These are phyloP conservation scores for Xylariaceae sp. DNA, from an alignment of 2,329 filamentous ascomycete genomes.

Conservation along the genomic window DNA sequence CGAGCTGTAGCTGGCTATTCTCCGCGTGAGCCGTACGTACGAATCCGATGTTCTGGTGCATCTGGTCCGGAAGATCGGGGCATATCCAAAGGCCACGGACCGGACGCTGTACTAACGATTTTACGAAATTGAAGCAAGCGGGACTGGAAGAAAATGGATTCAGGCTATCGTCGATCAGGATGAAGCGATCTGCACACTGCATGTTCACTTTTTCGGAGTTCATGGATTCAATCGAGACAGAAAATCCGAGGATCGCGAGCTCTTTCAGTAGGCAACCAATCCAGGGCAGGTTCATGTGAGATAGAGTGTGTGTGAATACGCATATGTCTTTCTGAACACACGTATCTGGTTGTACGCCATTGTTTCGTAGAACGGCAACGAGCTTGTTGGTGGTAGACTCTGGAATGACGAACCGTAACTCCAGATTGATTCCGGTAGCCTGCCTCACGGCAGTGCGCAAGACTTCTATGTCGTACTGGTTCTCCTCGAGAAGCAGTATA, in stretches of 20 bases:
- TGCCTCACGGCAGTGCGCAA: neutral
- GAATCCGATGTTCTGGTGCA: conserved; percentile 20
- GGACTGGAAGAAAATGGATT: conserved; percentile 8
- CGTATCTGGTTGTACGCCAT: neutral
- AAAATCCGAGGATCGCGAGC: neutral
- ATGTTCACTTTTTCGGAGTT: neutral
- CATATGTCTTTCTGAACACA: neutral
- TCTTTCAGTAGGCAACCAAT: too few relatives aligned
- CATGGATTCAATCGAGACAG: neutral
- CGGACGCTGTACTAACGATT: conserved; percentile 7
- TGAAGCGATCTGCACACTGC: neutral
- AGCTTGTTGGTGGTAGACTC: neutral
- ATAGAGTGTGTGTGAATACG: neutral
- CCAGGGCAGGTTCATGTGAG: too few relatives aligned
- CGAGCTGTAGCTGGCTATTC: conserved; percentile 15
- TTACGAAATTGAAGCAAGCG: conserved; percentile 2
- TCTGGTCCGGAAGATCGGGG: conserved; percentile 6
- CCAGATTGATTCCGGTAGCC: neutral
- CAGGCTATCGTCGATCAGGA: conserved; percentile 9
- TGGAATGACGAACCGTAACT: neutral
- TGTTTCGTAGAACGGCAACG: neutral
- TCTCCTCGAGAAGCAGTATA: neutral
- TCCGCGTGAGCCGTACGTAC: conserved; percentile 22
- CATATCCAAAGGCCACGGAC: conserved; percentile 15
- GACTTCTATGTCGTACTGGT: neutral